phyloP scores from a whole-genome alignment of 1,284 basidiomycete species.

The Filobasidium uniguttulatum region DNA sequence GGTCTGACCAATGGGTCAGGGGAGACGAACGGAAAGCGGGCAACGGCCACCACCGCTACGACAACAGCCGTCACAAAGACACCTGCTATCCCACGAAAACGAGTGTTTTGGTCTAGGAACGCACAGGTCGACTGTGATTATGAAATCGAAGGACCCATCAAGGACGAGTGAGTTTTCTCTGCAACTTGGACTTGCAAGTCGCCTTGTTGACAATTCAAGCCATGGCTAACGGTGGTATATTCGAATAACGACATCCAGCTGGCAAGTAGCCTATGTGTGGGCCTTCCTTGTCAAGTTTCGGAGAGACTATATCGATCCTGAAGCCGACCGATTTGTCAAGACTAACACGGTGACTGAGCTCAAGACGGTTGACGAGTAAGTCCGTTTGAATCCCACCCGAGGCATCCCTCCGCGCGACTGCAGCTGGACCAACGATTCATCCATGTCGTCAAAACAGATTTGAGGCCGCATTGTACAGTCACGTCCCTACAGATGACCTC shows the following conservation, averaged over 20 bases:
- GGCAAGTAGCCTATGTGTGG: constrained; percentile 15
- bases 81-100: neutral
- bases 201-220: neutral
- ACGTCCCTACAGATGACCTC: neutral
- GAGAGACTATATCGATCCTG: constrained; percentile 4
- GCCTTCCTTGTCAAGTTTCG: constrained; percentile 13
- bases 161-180: constrained; percentile 2
- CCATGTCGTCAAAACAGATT: neutral
- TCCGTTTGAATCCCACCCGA: neutral
- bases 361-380: constrained; percentile 14
- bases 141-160: neutral
- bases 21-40: neutral
- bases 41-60: neutral
- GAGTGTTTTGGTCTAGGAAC: neutral
- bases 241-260: too few relatives aligned
- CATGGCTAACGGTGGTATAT: neutral
- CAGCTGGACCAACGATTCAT: neutral
- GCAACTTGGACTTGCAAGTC: neutral
- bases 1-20: too few relatives aligned
- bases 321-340: neutral
- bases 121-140: neutral
- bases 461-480: neutral
- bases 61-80: too few relatives aligned
- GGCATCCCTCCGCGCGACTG: neutral
- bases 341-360: neutral